Base-by-base conservation (phyloP, 2,329 filamentous ascomycete species). In the Nothophaeocryptopus gaeumannii region DNA sequence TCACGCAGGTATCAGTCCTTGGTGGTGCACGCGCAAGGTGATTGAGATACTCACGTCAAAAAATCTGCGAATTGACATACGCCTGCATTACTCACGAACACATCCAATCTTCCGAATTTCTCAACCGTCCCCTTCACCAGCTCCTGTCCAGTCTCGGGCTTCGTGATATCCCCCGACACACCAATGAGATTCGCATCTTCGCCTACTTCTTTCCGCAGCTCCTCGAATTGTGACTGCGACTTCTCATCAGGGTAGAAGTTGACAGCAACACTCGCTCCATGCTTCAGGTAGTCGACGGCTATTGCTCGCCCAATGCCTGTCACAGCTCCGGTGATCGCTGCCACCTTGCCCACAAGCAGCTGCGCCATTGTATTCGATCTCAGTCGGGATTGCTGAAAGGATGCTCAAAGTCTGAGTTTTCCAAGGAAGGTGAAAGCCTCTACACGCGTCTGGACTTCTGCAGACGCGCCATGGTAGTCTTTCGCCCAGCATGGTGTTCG, bases 21-120 rank as follows among this genome's bases (percentile, higher is more conserved):
- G 15, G 8, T 37, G 34, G 32, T 26, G 20, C 40, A 31, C 38
- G n/a, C 13, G 20, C 31, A 31, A 16, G 20, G 29, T 34, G 32
- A 41, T 13, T 29, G 15, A 39, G 14, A 35, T 33, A 55, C 60
- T 14, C 61, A 84, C 79, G 85, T 82, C 16, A 96, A 72, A 65
- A 96, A 95, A 58, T 95, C 88, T 51, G 86, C 85, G 70, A 96
- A 96, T 56, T 87, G 80, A 75, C 89, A 96, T 51, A 96, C 80
- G 5, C 90, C 90, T 3, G 90, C 90, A 72, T 96, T 96, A 68
- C 84, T 88, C 26, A 96, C 86, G 69, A 92, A 92, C 5, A 95
- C 75, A 70, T 79, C 74, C 34, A 78, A 50, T 33, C 72, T 66
- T 11, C 78, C 75, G 66, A 82, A 86, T 50, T 72, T 71, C 50